Base-by-base conservation (phyloP, 345 rosid genomes). In the Lepidium sativum region DNA sequence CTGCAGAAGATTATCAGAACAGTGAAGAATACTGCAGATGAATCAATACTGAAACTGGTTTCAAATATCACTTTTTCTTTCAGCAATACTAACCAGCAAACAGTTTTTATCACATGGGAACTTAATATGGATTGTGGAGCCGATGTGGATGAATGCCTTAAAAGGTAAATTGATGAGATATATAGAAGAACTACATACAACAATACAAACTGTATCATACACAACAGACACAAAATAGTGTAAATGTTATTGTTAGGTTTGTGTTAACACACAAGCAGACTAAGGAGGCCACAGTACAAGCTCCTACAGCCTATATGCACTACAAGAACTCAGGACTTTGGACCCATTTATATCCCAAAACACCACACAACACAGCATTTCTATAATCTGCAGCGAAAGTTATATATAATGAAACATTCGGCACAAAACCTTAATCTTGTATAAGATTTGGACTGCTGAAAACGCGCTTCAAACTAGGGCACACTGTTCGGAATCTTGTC, bases 391-490 rank as follows among this genome's bases (percentile, higher is more conserved):
- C 68, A 40, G 4, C 53, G 27, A 43, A 44, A 18, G 50, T 50
- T 42, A 50, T 57, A 33, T 21, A 57, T n/a, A n/a, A 49, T 11
- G 1, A 64, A 47, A 57, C 53, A 57, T 15, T 5, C 7, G 50
- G 56, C 27, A 23, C 53, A 63, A 10, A 38, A 40, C 33, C 62
- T 68, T 73, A 73, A 53, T 73, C 77, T 53, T 73, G 77, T 50
- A 67, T 17, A 38, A 67, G 72, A 54, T 53, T 73, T 6, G 77
- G 72, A 39, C 77, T 67, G 77, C 77, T 73, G 68, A 73, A 92
- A 65, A 89, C 80, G 3, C 98, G 92, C 85, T 88, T 92, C 83
- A 92, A 70, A 80, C 95, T 88, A 2, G 85, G 92, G 53, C 88
- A 84, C 6, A 78, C 82, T 20, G 65, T 40, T 6, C 98, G 88